A percentile compares a stretch with the other conserved stretches of the same genome.
These are phyloP conservation scores for Claviceps spartinae DNA, from an alignment of 2,329 filamentous ascomycete species.

Conservation along the genomic window DNA sequence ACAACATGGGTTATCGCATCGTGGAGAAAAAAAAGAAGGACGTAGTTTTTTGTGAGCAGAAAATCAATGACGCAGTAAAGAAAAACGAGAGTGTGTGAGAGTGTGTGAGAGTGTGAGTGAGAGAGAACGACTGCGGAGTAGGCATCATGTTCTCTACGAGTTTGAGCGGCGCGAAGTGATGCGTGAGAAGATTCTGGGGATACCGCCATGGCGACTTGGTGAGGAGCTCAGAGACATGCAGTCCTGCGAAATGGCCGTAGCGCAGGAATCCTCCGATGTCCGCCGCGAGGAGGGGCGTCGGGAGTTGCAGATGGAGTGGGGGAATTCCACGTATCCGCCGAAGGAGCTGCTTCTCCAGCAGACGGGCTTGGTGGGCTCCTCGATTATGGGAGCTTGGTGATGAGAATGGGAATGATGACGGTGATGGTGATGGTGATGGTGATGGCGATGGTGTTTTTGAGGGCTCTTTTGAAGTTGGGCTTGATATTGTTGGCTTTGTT, in stretches of 20 bases:
- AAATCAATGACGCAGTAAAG: not conserved
- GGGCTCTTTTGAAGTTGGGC: not conserved
- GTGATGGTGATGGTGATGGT: not conserved
- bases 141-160: not conserved
- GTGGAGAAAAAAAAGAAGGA: not conserved
- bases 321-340: not conserved
- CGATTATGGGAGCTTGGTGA: not conserved
- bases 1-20: not conserved
- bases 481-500: not conserved
- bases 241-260: constrained; percentile 1
- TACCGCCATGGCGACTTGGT: constrained; percentile 5
- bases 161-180: constrained; percentile 5
- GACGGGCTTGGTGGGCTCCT: constrained; percentile 1
- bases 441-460: not conserved
- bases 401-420: not conserved
- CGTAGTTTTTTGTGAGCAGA: not conserved
- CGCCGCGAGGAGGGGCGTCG: constrained; percentile 4
- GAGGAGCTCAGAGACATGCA: constrained; percentile 7
- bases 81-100: not conserved
- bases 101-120: not conserved
- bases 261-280: constrained; percentile 5
- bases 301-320: not conserved
- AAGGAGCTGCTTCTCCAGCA: constrained; percentile 1
- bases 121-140: not conserved
- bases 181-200: constrained; percentile 6